Percentiles rank a stretch among this genome's conserved stretches.
These are phyloP conservation scores for Nemania sp. DNA, from an alignment of 2,329 filamentous ascomycete species.

Conservation along the genomic window DNA sequence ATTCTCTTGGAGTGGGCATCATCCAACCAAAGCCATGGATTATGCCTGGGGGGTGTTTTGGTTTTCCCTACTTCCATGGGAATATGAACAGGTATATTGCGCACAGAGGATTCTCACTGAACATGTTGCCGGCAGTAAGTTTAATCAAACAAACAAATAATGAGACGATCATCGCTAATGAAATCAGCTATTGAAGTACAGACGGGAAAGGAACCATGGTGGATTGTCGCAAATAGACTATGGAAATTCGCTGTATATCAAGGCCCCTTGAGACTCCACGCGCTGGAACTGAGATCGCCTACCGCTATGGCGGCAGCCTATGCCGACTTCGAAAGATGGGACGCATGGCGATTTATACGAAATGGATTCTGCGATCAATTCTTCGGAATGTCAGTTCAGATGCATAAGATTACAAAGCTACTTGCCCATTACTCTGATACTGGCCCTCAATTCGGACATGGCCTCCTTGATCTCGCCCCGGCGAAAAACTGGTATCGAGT, in stretches of 20 bases:
- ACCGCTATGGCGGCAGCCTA: background rate
- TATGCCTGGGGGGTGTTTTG: slow-evolving; percentile 12
- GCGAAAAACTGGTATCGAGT: background rate
- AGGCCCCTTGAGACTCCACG: too few species aligned
- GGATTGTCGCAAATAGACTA: too few species aligned
- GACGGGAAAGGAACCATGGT: background rate
- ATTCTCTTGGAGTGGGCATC: background rate
- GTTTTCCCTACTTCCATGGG: slow-evolving; percentile 6
- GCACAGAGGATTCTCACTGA: background rate
- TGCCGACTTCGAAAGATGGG: background rate
- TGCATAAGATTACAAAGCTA: background rate
- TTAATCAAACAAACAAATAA: too few species aligned
- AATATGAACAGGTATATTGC: slow-evolving; percentile 11
- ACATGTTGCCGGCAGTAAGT: background rate
- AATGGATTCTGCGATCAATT: background rate
- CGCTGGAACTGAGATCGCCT: too few species aligned
- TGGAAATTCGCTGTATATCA: too few species aligned
- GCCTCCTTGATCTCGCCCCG: background rate
- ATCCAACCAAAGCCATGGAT: background rate
- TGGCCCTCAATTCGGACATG: too few species aligned
- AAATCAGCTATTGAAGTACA: background rate
- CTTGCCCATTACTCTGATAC: background rate
- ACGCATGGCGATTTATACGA: background rate
- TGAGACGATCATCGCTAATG: background rate
- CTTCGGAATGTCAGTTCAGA: background rate